Percentiles rank a stretch among this genome's conserved stretches.
Evolutionary conservation across 169 alveolate species (phyloP).

Genomic region (Condylostoma magnum): DNA sequence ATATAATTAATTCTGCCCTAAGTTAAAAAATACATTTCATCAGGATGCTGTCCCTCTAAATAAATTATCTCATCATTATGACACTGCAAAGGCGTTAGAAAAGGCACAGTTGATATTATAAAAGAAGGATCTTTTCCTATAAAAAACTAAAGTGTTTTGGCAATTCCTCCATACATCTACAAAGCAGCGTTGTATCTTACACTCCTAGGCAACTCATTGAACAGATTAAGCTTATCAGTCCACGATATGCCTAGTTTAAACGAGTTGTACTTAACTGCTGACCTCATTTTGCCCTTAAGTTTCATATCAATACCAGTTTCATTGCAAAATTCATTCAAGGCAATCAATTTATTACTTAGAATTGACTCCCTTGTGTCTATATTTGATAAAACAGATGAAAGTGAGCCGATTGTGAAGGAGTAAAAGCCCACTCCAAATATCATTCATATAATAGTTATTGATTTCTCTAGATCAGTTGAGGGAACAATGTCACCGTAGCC

Average conservation of each 20-base stretch:
- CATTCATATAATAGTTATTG: conserved; percentile 35
- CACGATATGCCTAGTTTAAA: not conserved
- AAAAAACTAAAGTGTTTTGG: not conserved
- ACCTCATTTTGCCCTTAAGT: conserved; percentile 8
- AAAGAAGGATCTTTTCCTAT: not conserved
- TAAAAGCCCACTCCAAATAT: conserved; percentile 44
- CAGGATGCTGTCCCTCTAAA: not conserved
- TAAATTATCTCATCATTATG: not conserved
- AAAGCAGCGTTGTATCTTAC: conserved; percentile 20
- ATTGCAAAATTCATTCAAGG: conserved; percentile 30
- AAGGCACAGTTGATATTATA: not conserved
- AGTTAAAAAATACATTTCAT: not conserved
- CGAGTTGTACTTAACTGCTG: not conserved
- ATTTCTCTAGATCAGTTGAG: conserved; percentile 36
- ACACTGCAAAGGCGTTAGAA: not conserved
- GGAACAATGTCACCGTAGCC: conserved; percentile 63
- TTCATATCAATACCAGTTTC: conserved; percentile 16
- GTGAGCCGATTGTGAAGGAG: conserved; percentile 39
- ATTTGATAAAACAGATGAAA: conserved; percentile 29
- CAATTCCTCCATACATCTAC: not conserved
- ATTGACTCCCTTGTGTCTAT: conserved; percentile 33
- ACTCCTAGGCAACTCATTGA: conserved; percentile 37
- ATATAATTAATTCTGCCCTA: not conserved
- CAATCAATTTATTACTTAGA: conserved; percentile 32
- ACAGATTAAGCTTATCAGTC: not conserved